These are phyloP conservation scores for Triticum aestivum DNA, from an alignment of 176 grass and related monocot species.

Conservation along the genomic window IWGSC_CS_RefSeq_v2.1 NC_057813.1:626167481-626167980, in stretches of 20 bases:
- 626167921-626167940: neutral
- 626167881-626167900: neutral
- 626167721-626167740: neutral
- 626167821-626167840: neutral
- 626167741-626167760: neutral
- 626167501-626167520: conserved; percentile 48
- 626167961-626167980: conserved; percentile 15
- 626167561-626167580: conserved; percentile 44
- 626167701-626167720: conserved; percentile 13
- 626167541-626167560: conserved; percentile 52
- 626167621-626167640: conserved; percentile 55
- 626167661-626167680: conserved; percentile 65
- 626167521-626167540: conserved; percentile 37
- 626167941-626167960: neutral
- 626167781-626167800: conserved; percentile 21
- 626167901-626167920: neutral
- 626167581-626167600: conserved; percentile 40
- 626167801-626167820: neutral
- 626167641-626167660: conserved; percentile 66
- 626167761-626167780: conserved; percentile 1
- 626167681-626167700: conserved; percentile 19
- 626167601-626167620: conserved; percentile 59
- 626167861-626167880: neutral
- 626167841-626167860: conserved; percentile 1
- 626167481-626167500: conserved; percentile 15